Conservation (phyloP, 805 yeast genomes). For the Candida andamanensis region DNA sequence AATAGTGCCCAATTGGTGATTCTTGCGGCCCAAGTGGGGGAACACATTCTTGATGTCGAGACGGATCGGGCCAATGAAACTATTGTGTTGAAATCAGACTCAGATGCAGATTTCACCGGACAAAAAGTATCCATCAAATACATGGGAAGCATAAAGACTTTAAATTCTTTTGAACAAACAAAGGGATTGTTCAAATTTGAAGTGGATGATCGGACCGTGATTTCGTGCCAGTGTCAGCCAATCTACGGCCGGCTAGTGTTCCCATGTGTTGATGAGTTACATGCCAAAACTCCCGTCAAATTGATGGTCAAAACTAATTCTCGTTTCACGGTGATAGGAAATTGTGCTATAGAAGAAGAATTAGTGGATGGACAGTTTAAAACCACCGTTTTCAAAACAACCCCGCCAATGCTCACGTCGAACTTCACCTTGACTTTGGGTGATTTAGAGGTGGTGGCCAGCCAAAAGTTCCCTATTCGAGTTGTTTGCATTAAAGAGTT, state of each 20-base stretch:
- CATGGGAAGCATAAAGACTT: constrained; percentile 8
- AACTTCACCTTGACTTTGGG: constrained; percentile 68
- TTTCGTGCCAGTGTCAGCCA: constrained; percentile 75
- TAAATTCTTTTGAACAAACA: constrained; percentile 10
- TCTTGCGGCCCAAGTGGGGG: constrained; percentile 8
- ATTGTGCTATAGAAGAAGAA: constrained; percentile 29
- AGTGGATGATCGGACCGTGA: constrained; percentile 50
- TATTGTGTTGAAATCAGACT: constrained; percentile 5
- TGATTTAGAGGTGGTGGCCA: constrained; percentile 48
- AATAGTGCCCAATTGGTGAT: constrained; percentile 9
- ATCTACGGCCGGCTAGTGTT: constrained; percentile 55
- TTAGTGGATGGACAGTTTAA: constrained; percentile 14
- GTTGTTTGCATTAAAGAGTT: constrained; percentile 55
- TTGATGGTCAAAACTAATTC: constrained; percentile 44
- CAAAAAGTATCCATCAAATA: constrained; percentile 6
- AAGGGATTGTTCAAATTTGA: constrained; percentile 17
- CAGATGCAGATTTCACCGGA: constrained; percentile 11
- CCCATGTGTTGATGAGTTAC: constrained; percentile 67
- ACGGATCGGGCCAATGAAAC: constrained; percentile 2
- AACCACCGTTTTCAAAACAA: constrained; percentile 35
- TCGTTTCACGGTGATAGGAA: constrained; percentile 49
- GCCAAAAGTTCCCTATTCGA: constrained; percentile 37
- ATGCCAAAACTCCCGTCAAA: constrained; percentile 47
- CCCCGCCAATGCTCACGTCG: constrained; percentile 60
- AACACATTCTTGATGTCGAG: constrained; percentile 2